phyloP scores from a whole-genome alignment of 1,284 basidiomycete species.

The Trichosporon sp. region DNA sequence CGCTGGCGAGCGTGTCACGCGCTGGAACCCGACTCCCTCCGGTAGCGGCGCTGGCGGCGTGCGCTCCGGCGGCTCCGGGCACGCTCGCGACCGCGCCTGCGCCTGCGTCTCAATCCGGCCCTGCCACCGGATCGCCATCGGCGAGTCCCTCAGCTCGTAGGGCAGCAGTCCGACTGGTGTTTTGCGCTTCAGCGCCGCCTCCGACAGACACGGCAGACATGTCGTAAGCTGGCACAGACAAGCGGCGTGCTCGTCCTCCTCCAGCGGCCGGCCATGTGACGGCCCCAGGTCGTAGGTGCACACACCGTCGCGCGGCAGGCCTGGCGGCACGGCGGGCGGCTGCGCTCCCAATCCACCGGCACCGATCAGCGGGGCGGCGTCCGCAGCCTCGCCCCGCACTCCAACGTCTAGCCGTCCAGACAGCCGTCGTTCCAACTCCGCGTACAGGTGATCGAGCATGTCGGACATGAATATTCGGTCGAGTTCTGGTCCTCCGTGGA shows the following conservation, averaged over 20 bases:
- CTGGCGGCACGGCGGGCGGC: conserved; percentile 14
- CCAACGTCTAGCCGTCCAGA: conserved; percentile 27
- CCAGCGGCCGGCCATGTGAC: conserved; percentile 12
- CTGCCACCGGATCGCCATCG: conserved; percentile 31
- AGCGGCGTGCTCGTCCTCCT: conserved; percentile 36
- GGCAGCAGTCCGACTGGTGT: conserved; percentile 39
- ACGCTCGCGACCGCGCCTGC: conserved; percentile 26
- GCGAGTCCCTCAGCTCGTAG: conserved; percentile 24
- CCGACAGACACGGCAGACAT: conserved; percentile 37
- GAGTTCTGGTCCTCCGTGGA: conserved; percentile 46
- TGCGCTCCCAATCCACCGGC: conserved; percentile 21
- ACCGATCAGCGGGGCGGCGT: conserved; percentile 19
- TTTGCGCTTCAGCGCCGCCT: conserved; percentile 26
- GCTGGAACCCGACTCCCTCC: conserved; percentile 38
- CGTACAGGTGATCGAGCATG: conserved; percentile 43
- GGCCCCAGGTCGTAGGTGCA: conserved; percentile 26
- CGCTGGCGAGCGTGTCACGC: conserved; percentile 24
- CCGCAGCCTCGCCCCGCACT: conserved; percentile 15
- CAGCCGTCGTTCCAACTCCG: conserved; percentile 44
- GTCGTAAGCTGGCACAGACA: conserved; percentile 44
- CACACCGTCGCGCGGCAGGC: conserved; percentile 18
- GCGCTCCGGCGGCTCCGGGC: conserved; percentile 7
- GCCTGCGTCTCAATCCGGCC: conserved; percentile 35
- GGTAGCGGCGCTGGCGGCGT: conserved; percentile 22
- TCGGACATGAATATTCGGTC: conserved; percentile 44